Conservation (phyloP, 2,329 filamentous ascomycete species). For the Alternaria ventricosa region DNA sequence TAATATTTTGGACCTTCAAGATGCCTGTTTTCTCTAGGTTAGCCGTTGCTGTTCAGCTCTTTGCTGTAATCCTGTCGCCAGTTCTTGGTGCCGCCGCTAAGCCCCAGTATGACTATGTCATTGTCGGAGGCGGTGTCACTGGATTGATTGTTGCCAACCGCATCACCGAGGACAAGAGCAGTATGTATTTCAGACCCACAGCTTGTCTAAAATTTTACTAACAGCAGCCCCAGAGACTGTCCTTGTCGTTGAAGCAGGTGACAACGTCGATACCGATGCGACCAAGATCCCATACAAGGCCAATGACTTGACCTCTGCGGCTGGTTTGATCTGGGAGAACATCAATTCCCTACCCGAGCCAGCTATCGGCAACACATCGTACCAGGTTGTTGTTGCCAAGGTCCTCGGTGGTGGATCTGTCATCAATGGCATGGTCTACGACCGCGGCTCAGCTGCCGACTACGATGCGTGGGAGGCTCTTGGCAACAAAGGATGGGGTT, state of each 20-base stretch:
- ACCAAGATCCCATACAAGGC: constrained; percentile 38
- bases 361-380: constrained; percentile 28
- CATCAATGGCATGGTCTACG: constrained; percentile 49
- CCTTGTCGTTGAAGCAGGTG: constrained; percentile 35
- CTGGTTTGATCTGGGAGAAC: constrained; percentile 28
- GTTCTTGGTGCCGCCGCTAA: constrained; percentile 19
- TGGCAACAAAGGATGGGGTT: constrained; percentile 67
- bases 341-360: constrained; percentile 31
- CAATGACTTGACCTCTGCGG: constrained; percentile 29
- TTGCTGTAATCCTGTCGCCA: constrained; percentile 28
- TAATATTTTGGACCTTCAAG: constrained; percentile 15
- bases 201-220: not conserved
- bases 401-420: constrained; percentile 37
- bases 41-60: constrained; percentile 32
- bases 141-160: constrained; percentile 39
- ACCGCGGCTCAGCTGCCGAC: constrained; percentile 41
- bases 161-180: constrained; percentile 31
- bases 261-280: constrained; percentile 28
- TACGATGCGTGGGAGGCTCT: constrained; percentile 63
- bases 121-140: constrained; percentile 41
- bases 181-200: constrained; percentile 11
- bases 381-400: constrained; percentile 31
- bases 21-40: constrained; percentile 37
- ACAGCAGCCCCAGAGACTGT: constrained; percentile 24
- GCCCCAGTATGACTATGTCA: constrained; percentile 39